A percentile compares a stretch with the other conserved stretches of the same genome.
These are phyloP conservation scores for Nidularia pulvinata DNA, from an alignment of 768 basidiomycete genomes.

Conservation along the genomic window DNA sequence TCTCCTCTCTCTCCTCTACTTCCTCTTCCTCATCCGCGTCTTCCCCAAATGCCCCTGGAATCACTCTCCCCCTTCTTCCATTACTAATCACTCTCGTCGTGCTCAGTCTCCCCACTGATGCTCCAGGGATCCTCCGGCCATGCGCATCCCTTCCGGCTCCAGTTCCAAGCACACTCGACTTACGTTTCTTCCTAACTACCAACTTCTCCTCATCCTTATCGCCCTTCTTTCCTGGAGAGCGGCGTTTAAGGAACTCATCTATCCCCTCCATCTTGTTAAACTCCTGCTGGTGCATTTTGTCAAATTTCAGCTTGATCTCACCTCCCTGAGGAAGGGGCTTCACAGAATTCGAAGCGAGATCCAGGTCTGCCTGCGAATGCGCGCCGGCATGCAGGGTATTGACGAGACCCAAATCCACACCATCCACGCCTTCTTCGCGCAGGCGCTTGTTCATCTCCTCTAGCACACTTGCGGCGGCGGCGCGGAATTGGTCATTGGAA, in stretches of 20 bases:
- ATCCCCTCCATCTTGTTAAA: slow-evolving; percentile 84
- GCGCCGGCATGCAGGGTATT: slow-evolving; percentile 31
- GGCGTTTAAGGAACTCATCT: slow-evolving; percentile 33
- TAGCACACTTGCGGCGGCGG: slow-evolving; percentile 68
- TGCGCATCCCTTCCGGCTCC: slow-evolving; percentile 11
- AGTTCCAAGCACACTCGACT: slow-evolving; percentile 48
- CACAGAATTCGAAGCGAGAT: slow-evolving; percentile 20
- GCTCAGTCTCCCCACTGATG: slow-evolving; percentile 25
- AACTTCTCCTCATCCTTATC: slow-evolving; percentile 12
- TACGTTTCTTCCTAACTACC: slow-evolving; percentile 40
- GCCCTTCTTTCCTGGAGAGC: slow-evolving; percentile 12
- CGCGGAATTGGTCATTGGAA: slow-evolving; percentile 66
- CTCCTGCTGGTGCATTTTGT: slow-evolving; percentile 59
- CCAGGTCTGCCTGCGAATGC: slow-evolving; percentile 9
- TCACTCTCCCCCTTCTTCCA: slow-evolving; percentile 36
- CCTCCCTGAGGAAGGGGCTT: slow-evolving; percentile 21
- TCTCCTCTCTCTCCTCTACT: slow-evolving; percentile 35
- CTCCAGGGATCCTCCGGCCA: slow-evolving; percentile 17
- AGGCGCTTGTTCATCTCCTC: slow-evolving; percentile 84
- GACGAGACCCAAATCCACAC: slow-evolving; percentile 45
- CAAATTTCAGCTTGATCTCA: slow-evolving; percentile 43
- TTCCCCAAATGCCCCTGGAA: slow-evolving; percentile 62
- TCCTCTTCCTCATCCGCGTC: slow-evolving; percentile 43
- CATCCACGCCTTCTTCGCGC: slow-evolving; percentile 51
- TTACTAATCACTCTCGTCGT: slow-evolving; percentile 47